Evolutionary conservation across 2,329 filamentous ascomycete genomes (phyloP), one percentile per base, ranked within the genome.

Genomic region (Penicillium sclerotigenum): DNA sequence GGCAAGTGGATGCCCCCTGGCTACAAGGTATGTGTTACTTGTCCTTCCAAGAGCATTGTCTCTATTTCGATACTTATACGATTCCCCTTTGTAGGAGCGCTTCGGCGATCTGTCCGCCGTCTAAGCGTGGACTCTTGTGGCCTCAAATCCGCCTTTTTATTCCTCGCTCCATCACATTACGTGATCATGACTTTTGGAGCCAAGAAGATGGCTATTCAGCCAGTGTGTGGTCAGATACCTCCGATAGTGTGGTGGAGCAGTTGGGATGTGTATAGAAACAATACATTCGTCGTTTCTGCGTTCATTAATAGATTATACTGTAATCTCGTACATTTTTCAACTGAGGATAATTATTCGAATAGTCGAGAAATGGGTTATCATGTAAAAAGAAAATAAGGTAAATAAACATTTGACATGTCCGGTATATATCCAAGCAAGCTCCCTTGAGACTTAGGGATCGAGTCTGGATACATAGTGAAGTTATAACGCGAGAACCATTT

Each of bases 1-100:
- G 93, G 93, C 77, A 90, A 91, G 86, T 99, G 94, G 94, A 85
- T 87, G 81, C 92, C 96, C 73, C 92, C 94, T 63, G 94, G 94
- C 75, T 99, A 99, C 89, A 96, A 97, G 91, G 93, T 93, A 81
- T 70, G 87, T 79, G 20, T 22, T 33, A 10, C 28, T 4, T 45
- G 8, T 29, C 26, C 26, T 18, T 28, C 29, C 18, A 8, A 13
- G 3, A 24, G 14, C 31, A n/a, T 28, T 29, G 8, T 1, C 7
- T 33, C 22, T 37, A 36, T 45, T 41, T 36, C 9, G 37, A 22
- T 53, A 24, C 48, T 54, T 9, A 59, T 53, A 55, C 18, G 4
- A 22, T 54, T 53, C 14, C 75, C 54, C 62, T 65, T 45, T 71
- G 66, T 71, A 97, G 93, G 94, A 99, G 86, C 96, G 92, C 85